Percentiles rank a stretch among this genome's conserved stretches.
These are phyloP conservation scores for Ascochyta lentis DNA, from an alignment of 2,329 filamentous ascomycete genomes.

Conservation along the genomic window DNA sequence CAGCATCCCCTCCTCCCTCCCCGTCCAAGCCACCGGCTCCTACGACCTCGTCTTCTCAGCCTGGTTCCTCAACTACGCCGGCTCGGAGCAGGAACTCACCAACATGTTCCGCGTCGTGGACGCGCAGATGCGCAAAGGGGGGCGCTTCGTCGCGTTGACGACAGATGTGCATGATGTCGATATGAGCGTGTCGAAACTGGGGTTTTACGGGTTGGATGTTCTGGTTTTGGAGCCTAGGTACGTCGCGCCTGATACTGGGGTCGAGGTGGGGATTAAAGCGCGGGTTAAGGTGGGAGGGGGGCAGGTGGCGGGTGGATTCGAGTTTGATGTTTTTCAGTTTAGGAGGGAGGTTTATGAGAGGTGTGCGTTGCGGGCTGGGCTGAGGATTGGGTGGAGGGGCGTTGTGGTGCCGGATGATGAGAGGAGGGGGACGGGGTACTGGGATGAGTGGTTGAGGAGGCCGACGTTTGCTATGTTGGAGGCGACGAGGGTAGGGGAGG, in stretches of 20 bases:
- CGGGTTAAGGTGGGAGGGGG: slow-evolving; percentile 26
- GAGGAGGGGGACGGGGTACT: slow-evolving; percentile 29
- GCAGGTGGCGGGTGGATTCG: slow-evolving; percentile 11
- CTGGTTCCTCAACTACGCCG: slow-evolving; percentile 44
- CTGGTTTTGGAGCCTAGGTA: slow-evolving; percentile 30
- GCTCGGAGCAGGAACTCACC: slow-evolving; percentile 26
- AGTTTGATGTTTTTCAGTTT: slow-evolving; percentile 40
- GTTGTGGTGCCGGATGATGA: slow-evolving; percentile 36
- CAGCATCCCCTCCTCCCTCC: slow-evolving; percentile 20
- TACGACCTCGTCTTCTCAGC: slow-evolving; percentile 41
- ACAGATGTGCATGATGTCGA: slow-evolving; percentile 30
- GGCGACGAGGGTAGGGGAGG: slow-evolving; percentile 13
- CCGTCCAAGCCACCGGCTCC: neutral
- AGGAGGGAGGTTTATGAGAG: slow-evolving; percentile 35
- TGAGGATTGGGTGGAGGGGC: slow-evolving; percentile 30
- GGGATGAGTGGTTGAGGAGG: slow-evolving; percentile 30
- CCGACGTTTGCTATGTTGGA: slow-evolving; percentile 36
- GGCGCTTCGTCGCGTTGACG: slow-evolving; percentile 34
- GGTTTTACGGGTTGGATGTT: slow-evolving; percentile 36
- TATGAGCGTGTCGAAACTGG: slow-evolving; percentile 24
- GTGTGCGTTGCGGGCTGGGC: slow-evolving; percentile 29
- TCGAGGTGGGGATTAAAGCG: slow-evolving; percentile 32
- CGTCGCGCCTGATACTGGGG: slow-evolving; percentile 20
- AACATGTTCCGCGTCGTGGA: slow-evolving; percentile 35
- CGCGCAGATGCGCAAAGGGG: slow-evolving; percentile 21